A percentile compares a stretch with the other conserved stretches of the same genome.
Conservation (phyloP, 2,329 filamentous ascomycete species). For the Neofusicoccum parvum region DNA sequence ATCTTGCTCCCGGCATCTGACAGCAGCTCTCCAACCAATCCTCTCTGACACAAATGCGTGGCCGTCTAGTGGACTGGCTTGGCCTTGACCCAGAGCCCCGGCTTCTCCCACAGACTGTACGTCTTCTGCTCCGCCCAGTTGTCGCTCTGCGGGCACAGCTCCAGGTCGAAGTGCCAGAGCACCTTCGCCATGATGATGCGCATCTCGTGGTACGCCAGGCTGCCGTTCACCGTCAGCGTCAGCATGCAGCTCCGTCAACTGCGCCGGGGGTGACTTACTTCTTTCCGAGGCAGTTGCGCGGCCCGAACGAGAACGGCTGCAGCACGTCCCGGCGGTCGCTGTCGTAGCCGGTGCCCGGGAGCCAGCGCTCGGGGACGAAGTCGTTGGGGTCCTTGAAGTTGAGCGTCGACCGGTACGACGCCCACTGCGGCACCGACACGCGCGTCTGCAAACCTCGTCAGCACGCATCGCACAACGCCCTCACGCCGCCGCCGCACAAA, state of each 20-base stretch:
- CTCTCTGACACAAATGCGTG: background rate
- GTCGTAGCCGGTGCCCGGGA: slow-evolving; percentile 29
- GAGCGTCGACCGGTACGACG: slow-evolving; percentile 18
- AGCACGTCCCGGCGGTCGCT: slow-evolving; percentile 38
- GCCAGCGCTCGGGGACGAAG: slow-evolving; percentile 48
- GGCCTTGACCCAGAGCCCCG: slow-evolving; percentile 32
- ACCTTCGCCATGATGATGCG: slow-evolving; percentile 43
- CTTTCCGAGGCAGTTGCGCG: slow-evolving; percentile 42
- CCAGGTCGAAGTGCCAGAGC: slow-evolving; percentile 42
- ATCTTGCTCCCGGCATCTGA: too few species aligned
- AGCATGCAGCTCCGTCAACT: background rate
- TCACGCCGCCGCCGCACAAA: slow-evolving; percentile 5
- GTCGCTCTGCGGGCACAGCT: slow-evolving; percentile 35
- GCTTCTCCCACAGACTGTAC: slow-evolving; percentile 43
- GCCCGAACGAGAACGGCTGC: slow-evolving; percentile 49
- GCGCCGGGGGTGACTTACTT: slow-evolving; percentile 31
- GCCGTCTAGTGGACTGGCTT: slow-evolving; percentile 18
- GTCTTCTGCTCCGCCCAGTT: slow-evolving; percentile 34
- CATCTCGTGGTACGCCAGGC: slow-evolving; percentile 45
- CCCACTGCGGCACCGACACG: slow-evolving; percentile 10
- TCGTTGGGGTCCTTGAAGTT: slow-evolving; percentile 40
- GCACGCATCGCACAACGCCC: background rate
- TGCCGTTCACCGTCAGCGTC: slow-evolving; percentile 14
- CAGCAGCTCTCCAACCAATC: background rate
- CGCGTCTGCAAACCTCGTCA: slow-evolving; percentile 25